Evolutionary conservation across 306 rosid species (phyloP).

Genomic region (Castanopsis chinensis): DNA sequence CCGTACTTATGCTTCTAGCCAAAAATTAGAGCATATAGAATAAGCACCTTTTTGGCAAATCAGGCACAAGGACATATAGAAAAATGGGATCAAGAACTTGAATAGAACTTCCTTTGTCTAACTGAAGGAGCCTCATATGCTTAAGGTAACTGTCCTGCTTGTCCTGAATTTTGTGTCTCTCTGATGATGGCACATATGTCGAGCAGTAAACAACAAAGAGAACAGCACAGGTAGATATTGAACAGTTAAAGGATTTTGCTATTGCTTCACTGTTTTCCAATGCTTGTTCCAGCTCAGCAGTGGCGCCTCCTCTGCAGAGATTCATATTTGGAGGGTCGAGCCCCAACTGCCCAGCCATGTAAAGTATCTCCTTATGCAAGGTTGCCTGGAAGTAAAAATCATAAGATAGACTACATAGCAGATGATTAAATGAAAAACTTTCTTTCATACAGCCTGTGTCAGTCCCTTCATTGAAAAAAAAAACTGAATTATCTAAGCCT

Average conservation of each 20-base stretch:
- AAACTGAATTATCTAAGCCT: background rate
- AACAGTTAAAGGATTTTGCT: constrained; percentile 67
- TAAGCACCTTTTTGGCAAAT: constrained; percentile 80
- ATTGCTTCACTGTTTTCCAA: constrained; percentile 91
- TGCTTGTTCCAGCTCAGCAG: constrained; percentile 73
- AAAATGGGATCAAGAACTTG: constrained; percentile 54
- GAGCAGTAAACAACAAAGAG: constrained; percentile 75
- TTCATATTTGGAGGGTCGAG: constrained; percentile 91
- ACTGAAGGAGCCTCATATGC: constrained; percentile 48
- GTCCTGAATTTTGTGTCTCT: constrained; percentile 49
- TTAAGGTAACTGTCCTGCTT: constrained; percentile 50
- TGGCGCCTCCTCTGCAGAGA: constrained; percentile 65
- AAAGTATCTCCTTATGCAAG: constrained; percentile 77
- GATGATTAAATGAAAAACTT: background rate
- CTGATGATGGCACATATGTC: constrained; percentile 35
- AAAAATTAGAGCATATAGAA: background rate
- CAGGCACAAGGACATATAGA: constrained; percentile 74
- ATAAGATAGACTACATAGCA: background rate
- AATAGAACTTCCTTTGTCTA: constrained; percentile 22
- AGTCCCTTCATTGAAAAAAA: background rate
- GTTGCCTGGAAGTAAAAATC: constrained; percentile 68
- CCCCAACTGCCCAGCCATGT: constrained; percentile 99
- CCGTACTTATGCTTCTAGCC: background rate
- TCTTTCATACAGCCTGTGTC: background rate
- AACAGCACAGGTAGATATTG: constrained; percentile 69